phyloP scores from a whole-genome alignment of 2,329 filamentous ascomycete genomes.

The Penicillium decumbens region DNA sequence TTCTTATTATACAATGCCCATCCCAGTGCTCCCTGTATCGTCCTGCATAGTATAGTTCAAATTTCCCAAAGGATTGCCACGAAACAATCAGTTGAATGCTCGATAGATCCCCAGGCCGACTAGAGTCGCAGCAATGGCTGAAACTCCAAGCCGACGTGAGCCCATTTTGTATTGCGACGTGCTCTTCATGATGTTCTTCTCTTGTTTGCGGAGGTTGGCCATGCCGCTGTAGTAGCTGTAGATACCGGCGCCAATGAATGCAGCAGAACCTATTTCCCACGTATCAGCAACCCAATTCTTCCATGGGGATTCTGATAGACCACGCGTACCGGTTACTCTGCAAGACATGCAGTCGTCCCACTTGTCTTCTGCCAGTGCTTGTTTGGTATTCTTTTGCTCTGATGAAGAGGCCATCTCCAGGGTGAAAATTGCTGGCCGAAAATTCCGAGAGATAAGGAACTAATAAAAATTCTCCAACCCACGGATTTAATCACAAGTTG shows the following conservation, averaged over 20 bases:
- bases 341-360: constrained; percentile 66
- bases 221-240: constrained; percentile 76
- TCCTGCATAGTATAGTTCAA: background rate
- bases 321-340: constrained; percentile 62
- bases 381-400: constrained; percentile 58
- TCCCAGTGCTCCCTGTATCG: background rate
- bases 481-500: background rate
- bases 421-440: background rate
- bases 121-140: constrained; percentile 62
- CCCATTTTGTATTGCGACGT: constrained; percentile 68
- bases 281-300: constrained; percentile 5
- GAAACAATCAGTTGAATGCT: constrained; percentile 51
- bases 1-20: background rate
- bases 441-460: background rate
- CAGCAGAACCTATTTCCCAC: constrained; percentile 58
- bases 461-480: background rate
- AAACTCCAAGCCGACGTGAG: constrained; percentile 63
- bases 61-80: background rate
- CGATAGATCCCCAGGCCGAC: constrained; percentile 68
- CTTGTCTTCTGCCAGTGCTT: constrained; percentile 44
- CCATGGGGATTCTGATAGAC: background rate
- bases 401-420: constrained; percentile 40
- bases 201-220: constrained; percentile 63
- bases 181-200: constrained; percentile 59
- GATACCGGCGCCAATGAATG: constrained; percentile 68